Base-by-base conservation (phyloP, 1,284 basidiomycete species). In the Kwoniella shivajii region DNA sequence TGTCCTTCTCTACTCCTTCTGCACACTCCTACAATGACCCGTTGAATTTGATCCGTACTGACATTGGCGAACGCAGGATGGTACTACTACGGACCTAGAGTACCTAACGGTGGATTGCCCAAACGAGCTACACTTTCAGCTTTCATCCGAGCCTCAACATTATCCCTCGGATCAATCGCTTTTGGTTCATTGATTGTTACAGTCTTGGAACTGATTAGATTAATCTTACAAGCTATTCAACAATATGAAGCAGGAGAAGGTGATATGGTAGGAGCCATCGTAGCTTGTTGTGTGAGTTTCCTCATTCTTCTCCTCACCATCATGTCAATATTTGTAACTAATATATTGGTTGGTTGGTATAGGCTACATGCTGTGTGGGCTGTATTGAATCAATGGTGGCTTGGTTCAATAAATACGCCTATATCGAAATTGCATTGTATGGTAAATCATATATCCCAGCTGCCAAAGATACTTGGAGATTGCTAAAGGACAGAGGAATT, bases 151-250 rank as follows among this genome's bases (percentile, higher is more conserved):
- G 88, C 90, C n/a, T 88, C 87, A 14, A 92, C 90, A 0, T 80
- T 88, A 51, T 92, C 89, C 0, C 82, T 96, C 29, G 92, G 91
- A 6, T 91, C 89, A 0, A 92, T 95, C 67, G 89, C 90, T 4
- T 92, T 94, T 69, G 92, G 92, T 4, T 90, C 88, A 2, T 80
- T 95, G 66, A 90, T 95, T 60, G 91, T 95, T 42, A 91, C 92
- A 0, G 72, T 95, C 29, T 80, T 95, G 44, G 92, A 95, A 66
- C 71, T 92, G 4, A 65, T 93, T 42, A 80, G 85, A 43, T 80
- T 91, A 56, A 69, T 90, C 38, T 72, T 94, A 46, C 84, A 86
- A 52, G 78, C 84, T 20, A 77, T 86, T 13, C 81, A 86, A 64
- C 84, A 87, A 68, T 86, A 85, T 60, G 87, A 89, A n/a, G 82